Base-by-base conservation (phyloP, 2,329 filamentous ascomycete genomes). In the Nemania bipapillata region DNA sequence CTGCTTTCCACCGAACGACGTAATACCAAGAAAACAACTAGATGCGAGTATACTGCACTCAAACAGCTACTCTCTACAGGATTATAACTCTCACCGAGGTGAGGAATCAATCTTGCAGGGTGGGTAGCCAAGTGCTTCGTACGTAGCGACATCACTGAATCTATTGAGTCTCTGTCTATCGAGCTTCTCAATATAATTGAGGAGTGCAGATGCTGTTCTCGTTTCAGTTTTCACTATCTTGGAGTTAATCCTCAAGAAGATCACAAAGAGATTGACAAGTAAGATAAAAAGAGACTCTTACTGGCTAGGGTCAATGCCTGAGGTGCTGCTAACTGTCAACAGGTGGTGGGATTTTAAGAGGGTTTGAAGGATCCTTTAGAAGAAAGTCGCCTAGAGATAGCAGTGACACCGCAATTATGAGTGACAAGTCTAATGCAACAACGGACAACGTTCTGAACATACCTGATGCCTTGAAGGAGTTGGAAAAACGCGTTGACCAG, bases 221-320 rank as follows among this genome's bases (percentile, higher is more conserved):
- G 53, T 56, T 12, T 40, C 53, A 20, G 32, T 40, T 26, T 56
- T 56, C 11, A 17, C 53, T 12, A 32, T 56, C 32, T 32, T 56
- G 2, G 53, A 56, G 32, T 20, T n/a, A 40, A 56, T 56, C 12
- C 20, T 56, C n/a, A 32, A 42, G 20, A 37, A 56, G 7, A 56
- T 56, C 20, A 37, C 20, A 12, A 56, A 56, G 22, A 22, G 26
- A 9, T 56, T 30, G 32, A 12, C 17, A 22, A 40, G 53, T 56
- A 40, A 56, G 53, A 56, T 56, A 20, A 26, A 1, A 24, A 26
- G 32, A 37, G 2, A 37, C 15, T 37, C 35, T 37, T 12, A 7
- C 2, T 37, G 6, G 8, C 8, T 3, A 37, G 35, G 35, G 6
- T 37, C 35, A 8, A 37, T 37, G 35, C 35, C 9, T 9, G 15